phyloP scores from a whole-genome alignment of 345 rosid species.

The Brassica juncea region DNA sequence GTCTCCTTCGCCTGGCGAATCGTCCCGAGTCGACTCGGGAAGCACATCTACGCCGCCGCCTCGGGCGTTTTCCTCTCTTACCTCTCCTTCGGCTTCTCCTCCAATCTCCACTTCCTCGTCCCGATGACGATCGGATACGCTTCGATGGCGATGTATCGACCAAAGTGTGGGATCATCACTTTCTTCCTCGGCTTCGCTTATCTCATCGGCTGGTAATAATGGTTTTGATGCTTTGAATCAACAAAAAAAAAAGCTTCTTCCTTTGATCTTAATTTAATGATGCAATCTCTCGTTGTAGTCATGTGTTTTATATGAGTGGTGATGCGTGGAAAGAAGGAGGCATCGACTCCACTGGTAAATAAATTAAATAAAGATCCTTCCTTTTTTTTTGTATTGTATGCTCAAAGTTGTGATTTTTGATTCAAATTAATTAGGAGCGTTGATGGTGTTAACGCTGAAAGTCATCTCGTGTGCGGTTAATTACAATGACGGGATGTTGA shows the following conservation, averaged over 20 bases:
- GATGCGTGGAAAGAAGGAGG: constrained; percentile 99
- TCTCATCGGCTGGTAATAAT: constrained; percentile 81
- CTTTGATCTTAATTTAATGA: neutral
- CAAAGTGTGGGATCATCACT: constrained; percentile 71
- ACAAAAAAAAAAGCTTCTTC: neutral
- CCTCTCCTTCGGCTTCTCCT: constrained; percentile 88
- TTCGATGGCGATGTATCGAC: constrained; percentile 69
- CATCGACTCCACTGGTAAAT: constrained; percentile 84
- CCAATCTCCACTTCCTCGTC: constrained; percentile 87
- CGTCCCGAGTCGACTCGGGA: constrained; percentile 61
- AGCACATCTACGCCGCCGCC: constrained; percentile 64
- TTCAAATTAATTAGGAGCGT: constrained; percentile 58
- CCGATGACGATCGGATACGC: constrained; percentile 80
- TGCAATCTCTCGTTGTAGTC: constrained; percentile 51
- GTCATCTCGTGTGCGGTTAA: constrained; percentile 86
- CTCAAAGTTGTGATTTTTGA: neutral
- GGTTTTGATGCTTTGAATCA: neutral
- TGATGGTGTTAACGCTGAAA: constrained; percentile 93
- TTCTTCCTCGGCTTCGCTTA: constrained; percentile 77
- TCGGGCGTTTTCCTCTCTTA: constrained; percentile 75
- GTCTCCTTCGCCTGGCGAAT: constrained; percentile 68
- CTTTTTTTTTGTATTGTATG: neutral
- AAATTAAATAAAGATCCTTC: constrained; percentile 13
- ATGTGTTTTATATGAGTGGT: constrained; percentile 98
- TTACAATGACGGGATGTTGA: constrained; percentile 85